Conservation (phyloP, 208 protist genomes). For the Crithidia expoeki region DNA sequence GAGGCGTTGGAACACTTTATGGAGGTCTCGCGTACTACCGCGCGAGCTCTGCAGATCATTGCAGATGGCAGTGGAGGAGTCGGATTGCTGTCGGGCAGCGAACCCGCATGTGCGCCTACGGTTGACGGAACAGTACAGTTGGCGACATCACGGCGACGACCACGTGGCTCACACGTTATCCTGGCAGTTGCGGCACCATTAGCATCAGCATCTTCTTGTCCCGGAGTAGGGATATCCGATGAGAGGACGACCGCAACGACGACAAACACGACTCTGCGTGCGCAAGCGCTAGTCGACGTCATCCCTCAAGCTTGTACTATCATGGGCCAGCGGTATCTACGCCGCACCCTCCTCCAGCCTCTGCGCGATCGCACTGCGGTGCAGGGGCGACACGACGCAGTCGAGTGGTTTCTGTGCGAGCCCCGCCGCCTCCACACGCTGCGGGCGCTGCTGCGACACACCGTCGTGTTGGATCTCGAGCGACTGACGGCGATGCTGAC, state of each 20-base stretch:
- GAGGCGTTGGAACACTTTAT: conserved; percentile 75
- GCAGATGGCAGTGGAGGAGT: conserved; percentile 6
- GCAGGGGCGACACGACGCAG: conserved; percentile 72
- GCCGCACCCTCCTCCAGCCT: conserved; percentile 76
- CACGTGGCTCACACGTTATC: not conserved
- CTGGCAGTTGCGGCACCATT: not conserved
- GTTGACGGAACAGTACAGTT: not conserved
- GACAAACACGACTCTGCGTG: conserved; percentile 2
- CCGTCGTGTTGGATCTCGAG: conserved; percentile 45
- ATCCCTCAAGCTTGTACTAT: conserved; percentile 68
- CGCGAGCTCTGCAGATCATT: conserved; percentile 70
- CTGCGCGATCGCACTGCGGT: conserved; percentile 67
- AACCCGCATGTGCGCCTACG: not conserved
- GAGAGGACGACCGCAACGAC: not conserved
- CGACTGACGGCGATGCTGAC: conserved; percentile 39
- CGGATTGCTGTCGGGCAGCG: conserved; percentile 1
- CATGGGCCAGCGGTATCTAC: conserved; percentile 79
- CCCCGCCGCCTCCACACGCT: conserved; percentile 35
- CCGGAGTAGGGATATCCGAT: not conserved
- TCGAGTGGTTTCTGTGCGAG: conserved; percentile 66
- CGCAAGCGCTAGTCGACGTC: conserved; percentile 57
- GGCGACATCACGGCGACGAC: not conserved
- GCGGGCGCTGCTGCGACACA: conserved; percentile 24
- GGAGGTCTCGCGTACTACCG: conserved; percentile 64
- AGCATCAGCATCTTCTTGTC: not conserved